Evolutionary conservation across 1,284 basidiomycete species (phyloP), one percentile per base, ranked within the genome.

Genomic region (Spongispora temasekensis): DNA sequence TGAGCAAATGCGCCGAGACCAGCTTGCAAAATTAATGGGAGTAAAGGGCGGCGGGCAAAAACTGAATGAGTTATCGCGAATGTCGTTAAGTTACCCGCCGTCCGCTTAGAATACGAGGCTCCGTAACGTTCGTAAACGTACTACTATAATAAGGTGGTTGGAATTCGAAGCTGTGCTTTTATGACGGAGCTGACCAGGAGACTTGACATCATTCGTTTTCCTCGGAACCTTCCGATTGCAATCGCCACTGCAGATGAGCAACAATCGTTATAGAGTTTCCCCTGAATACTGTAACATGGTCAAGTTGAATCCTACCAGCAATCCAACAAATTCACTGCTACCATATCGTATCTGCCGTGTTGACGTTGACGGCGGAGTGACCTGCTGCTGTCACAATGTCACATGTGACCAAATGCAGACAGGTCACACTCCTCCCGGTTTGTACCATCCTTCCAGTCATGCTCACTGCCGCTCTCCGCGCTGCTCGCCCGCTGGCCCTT

Each of bases 391-490:
- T 65, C 60, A 68, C 64, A 13, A 0, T 17, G 64, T 75, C 61
- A 75, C 71, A 5, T n/a, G 72, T 73, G 64, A 75, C 72, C 37
- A 19, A 9, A 3, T n/a, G 28, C 52, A 30, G 57, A 65, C 62
- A 37, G 55, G 70, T 73, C 73, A 73, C 71, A 44, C 58, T 28
- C 61, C 44, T 56, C 70, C 69, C 69, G 64, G 68, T 63, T 71
- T 62, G 71, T 62, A 59, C 67, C 71, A 66, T 60, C 61, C 57
- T 60, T 55, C 57, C 56, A 75, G 52, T 63, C 70, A 83, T 83
- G 81, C 74, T 82, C 70, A 72, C 65, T 69, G 73, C 76, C 56
- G 74, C 78, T 60, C 62, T 83, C 60, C 72, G 75, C 21, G 66
- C 67, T 48, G 68, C 69, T 65, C 81, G 82, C 58, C 76, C 81